Evolutionary conservation across 768 basidiomycete species (phyloP), one percentile per base, ranked within the genome.

Genomic region (Leucocoprinus leucothites): DNA sequence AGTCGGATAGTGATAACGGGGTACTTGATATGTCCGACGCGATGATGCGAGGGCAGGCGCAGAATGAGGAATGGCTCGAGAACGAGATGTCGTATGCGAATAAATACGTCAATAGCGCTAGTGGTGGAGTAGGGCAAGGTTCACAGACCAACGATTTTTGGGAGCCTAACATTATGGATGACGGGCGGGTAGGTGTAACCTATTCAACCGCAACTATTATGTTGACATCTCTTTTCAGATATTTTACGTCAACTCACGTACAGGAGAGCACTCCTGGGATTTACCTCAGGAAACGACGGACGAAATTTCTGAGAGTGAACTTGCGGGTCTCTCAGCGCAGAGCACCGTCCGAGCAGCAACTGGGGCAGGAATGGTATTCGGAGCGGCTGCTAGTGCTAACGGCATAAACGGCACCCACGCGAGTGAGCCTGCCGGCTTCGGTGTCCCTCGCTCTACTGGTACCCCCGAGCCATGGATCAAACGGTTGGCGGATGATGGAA

Each of bases 171-270:
- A 82, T 96, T 36, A 89, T 89, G 2, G 71, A 78, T 42, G 84
- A 90, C 62, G 91, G 92, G 48, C 91, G 91, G 81, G 94, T 90
- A 65, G 66, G 84, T 41, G 18, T 19, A 53, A 50, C 58, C 56
- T 53, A 24, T 48, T 41, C 11, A 13, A 47, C 24, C 16, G 11
- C 35, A 19, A 19, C 13, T 18, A n/a, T 44, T 40, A 28, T 51
- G 25, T 44, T 40, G 45, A 43, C 46, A 40, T 18, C 31, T 9
- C 48, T 31, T 25, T 53, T 42, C 53, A 97, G 94, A 94, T 99
- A 67, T 95, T 86, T 76, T 99, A 98, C 72, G 81, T 92, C 59
- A 99, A 98, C 65, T 92, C 91, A 1, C 82, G 89, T 61, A 92
- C 90, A 4, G 90, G 90, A 28, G 81, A 91, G 67, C 84, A 83